Evolutionary conservation across 306 rosid species (phyloP), one percentile per base, ranked within the genome.

Genomic region (Vicia faba): DNA sequence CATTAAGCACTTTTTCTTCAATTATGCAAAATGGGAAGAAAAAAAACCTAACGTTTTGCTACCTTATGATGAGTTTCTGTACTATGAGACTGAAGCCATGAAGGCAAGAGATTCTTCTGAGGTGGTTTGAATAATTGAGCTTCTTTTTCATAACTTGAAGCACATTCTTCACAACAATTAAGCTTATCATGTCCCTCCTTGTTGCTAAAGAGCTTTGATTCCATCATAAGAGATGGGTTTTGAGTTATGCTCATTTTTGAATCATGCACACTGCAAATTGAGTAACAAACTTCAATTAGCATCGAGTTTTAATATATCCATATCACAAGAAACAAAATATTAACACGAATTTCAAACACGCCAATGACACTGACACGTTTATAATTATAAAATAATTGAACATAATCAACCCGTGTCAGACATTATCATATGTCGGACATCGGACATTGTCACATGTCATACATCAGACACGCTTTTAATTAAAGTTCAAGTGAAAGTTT

Each of bases 81-180:
- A 69, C 72, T 82, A 57, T 84, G 89, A 66, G 92, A 83, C 75
- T 82, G 99, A 73, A 95, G 92, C 99, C 99, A 95, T 56, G 91
- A 73, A 70, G 97, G 97, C 75, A 95, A 68, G 45, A 76, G 81
- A 44, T 85, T 95, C 40, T 84, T 87, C 60, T 86, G 88, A 71
- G 75, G 75, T 55, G 92, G 82, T 72, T 85, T 84, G 72, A 85
- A 64, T 81, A 78, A 55, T 8, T 85, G 86, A 71, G 87, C 86
- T 75, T 90, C 99, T 69, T 91, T 91, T 43, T 88, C 96, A 68
- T 75, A 89, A 61, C 77, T 79, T 64, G 91, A 80, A 63, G 84
- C 74, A 84, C 97, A 90, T 74, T 90, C 97, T 51, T 69, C 73
- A 62, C 97, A 89, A 75, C 87, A 86, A 62, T 65, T 61, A 49